These are phyloP conservation scores for Nepenthes alata DNA, from an alignment of 179 eudicot species.

Conservation along the genomic window DNA sequence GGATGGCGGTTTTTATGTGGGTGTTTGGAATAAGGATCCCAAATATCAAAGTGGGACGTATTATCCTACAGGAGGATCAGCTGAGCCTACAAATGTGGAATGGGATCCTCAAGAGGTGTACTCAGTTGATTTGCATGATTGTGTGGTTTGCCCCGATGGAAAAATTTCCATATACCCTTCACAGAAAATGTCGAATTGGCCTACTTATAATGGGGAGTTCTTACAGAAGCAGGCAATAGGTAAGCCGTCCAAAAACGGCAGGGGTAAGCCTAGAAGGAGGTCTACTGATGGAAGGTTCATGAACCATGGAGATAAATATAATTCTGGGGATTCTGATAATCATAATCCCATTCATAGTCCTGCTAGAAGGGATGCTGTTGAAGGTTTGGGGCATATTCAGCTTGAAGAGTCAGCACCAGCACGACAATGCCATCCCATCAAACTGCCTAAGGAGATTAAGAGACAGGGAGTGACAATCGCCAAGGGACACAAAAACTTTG, in stretches of 20 bases:
- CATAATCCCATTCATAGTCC: conserved; percentile 14
- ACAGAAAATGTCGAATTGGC: conserved; percentile 42
- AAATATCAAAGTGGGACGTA: conserved; percentile 55
- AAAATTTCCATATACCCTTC: conserved; percentile 50
- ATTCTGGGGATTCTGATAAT: conserved; percentile 13
- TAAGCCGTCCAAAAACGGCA: conserved; percentile 11
- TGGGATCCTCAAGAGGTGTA: conserved; percentile 68
- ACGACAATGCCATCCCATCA: conserved; percentile 19
- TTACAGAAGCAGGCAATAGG: conserved; percentile 14
- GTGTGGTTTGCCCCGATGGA: conserved; percentile 36
- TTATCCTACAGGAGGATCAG: conserved; percentile 28
- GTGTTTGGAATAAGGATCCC: conserved; percentile 64
- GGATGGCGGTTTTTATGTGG: conserved; percentile 72
- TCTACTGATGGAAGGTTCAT: conserved; percentile 33
- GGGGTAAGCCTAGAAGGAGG: conserved; percentile 25
- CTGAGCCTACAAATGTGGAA: conserved; percentile 25
- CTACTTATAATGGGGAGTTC: conserved; percentile 29
- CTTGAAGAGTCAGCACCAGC: conserved; percentile 13
- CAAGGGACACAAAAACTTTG: conserved; percentile 70
- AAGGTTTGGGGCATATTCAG: conserved; percentile 18
- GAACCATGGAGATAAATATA: conserved; percentile 22
- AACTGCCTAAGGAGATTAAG: conserved; percentile 30
- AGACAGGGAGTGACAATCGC: conserved; percentile 58
- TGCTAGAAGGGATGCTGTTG: conserved; percentile 19
- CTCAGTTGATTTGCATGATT: conserved; percentile 36